Conservation (phyloP, 768 basidiomycete genomes). For the Coprinellus aureogranulatus region DNA sequence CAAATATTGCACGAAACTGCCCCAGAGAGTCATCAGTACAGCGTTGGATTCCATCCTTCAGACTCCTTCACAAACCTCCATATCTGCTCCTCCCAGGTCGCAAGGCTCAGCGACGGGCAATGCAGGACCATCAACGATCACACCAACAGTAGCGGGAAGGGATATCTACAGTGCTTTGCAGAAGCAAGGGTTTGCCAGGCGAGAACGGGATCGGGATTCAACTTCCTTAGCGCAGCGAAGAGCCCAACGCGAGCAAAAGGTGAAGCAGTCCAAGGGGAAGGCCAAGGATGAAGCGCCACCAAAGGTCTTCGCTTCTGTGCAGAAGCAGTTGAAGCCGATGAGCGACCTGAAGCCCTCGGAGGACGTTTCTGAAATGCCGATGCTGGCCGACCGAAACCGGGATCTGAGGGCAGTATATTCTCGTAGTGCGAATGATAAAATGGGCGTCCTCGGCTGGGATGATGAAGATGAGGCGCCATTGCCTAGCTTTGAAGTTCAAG, state of each 20-base stretch:
- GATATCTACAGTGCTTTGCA: constrained; percentile 16
- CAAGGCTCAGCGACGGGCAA: background rate
- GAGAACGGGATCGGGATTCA: constrained; percentile 17
- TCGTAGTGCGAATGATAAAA: constrained; percentile 35
- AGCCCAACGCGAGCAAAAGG: background rate
- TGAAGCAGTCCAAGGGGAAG: background rate
- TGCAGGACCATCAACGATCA: constrained; percentile 21
- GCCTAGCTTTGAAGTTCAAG: background rate
- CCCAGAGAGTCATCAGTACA: constrained; percentile 68
- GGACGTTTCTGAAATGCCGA: constrained; percentile 39
- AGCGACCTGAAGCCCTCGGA: constrained; percentile 28
- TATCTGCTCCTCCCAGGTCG: constrained; percentile 6
- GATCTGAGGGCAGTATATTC: constrained; percentile 62
- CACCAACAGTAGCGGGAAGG: background rate
- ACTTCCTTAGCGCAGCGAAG: background rate
- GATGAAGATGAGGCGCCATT: background rate
- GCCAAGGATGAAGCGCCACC: background rate
- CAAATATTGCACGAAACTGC: constrained; percentile 72
- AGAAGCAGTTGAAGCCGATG: constrained; percentile 29
- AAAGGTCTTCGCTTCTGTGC: constrained; percentile 40
- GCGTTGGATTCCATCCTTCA: constrained; percentile 36
- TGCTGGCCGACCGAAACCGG: constrained; percentile 59
- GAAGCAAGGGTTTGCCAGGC: constrained; percentile 21
- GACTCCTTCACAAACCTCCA: constrained; percentile 18
- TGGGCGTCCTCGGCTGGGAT: background rate